A percentile compares a stretch with the other conserved stretches of the same genome.
Conservation (phyloP, 202 grass and related monocot genomes). For the Cymbopogon flexuosus region DNA sequence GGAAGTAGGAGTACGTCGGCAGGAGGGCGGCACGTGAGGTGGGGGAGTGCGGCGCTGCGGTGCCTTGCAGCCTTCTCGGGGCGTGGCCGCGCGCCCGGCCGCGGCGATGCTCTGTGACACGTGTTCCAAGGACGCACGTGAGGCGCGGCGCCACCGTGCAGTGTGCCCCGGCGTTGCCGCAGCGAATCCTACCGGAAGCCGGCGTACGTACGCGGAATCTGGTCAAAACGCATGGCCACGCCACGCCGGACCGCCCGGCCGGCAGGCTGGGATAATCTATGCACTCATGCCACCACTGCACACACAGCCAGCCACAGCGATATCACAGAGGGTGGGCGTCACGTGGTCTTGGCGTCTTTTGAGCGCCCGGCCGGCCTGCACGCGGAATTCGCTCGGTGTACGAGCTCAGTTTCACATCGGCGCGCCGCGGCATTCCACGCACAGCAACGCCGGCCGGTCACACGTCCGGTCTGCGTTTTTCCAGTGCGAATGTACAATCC, state of each 20-base stretch:
- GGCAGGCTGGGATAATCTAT: neutral
- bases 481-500: too few species aligned
- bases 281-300: neutral
- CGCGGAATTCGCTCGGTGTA: neutral
- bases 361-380: neutral
- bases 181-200: neutral
- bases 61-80: neutral
- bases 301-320: neutral
- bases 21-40: constrained; percentile 4
- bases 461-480: neutral
- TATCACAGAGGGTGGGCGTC: constrained; percentile 15
- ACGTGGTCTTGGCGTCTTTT: constrained; percentile 10
- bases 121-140: constrained; percentile 34
- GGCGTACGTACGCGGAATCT: constrained; percentile 20
- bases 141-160: neutral
- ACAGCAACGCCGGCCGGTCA: too few species aligned
- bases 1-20: neutral
- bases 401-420: neutral
- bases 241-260: too few species aligned
- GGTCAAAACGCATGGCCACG: constrained; percentile 17
- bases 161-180: neutral
- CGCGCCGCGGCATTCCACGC: neutral
- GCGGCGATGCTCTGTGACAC: constrained; percentile 22
- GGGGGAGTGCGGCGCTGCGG: neutral
- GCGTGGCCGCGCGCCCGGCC: neutral